Percentiles rank a stretch among this genome's conserved stretches.
Evolutionary conservation across 148 eudicot species (phyloP).

Genomic region (Rhododendron griersonianum): DNA sequence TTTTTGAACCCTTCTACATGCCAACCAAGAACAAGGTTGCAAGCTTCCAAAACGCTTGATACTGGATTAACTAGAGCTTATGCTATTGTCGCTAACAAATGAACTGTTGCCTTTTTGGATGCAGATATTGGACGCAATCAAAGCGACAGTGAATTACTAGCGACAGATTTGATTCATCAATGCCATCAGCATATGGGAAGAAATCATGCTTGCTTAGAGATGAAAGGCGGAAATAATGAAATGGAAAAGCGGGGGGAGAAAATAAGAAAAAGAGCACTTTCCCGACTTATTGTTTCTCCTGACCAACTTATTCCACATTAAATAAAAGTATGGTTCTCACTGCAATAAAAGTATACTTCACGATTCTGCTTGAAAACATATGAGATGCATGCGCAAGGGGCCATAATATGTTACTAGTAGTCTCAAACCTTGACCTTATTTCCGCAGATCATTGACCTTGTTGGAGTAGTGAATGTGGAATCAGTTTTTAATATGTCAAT

Average conservation of each 20-base stretch:
- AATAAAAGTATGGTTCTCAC: neutral
- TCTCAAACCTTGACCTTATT: neutral
- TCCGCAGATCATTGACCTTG: neutral
- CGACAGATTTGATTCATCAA: neutral
- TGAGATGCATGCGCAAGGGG: neutral
- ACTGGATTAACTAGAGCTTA: neutral
- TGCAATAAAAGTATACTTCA: neutral
- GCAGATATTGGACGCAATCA: constrained; percentile 89
- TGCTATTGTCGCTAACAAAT: constrained; percentile 6
- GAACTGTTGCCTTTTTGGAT: neutral
- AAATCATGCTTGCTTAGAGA: neutral
- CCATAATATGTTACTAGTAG: neutral
- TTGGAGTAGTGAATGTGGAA: neutral
- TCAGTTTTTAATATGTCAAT: neutral
- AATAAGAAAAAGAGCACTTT: neutral
- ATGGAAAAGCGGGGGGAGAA: neutral
- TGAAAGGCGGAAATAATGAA: neutral
- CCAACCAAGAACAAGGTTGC: constrained; percentile 89
- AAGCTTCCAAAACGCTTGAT: neutral
- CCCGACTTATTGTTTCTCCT: neutral
- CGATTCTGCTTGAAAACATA: neutral
- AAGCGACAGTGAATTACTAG: constrained; percentile 69
- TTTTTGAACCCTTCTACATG: constrained; percentile 88
- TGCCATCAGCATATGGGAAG: neutral
- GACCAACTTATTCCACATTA: neutral